phyloP scores from a whole-genome alignment of 352 stramenopile species.

The Pythium rhizo-oryzae region DNA sequence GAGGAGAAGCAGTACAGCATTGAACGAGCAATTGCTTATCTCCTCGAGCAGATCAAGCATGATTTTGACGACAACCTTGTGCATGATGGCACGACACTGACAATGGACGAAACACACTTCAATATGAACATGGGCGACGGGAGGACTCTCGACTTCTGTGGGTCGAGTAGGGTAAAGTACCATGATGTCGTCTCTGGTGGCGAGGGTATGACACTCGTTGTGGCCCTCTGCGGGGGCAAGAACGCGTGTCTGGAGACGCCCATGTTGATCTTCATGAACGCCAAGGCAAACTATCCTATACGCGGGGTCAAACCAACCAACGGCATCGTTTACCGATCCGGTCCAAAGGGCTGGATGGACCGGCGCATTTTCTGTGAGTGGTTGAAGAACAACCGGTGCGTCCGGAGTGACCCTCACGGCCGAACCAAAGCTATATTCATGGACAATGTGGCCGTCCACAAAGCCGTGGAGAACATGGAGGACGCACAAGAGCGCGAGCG shows the following conservation, averaged over 20 bases:
- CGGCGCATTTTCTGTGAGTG: slow-evolving; percentile 28
- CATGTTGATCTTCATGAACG: slow-evolving; percentile 36
- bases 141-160: slow-evolving; percentile 24
- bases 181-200: slow-evolving; percentile 22
- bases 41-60: no score
- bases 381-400: no score
- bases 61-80: no score
- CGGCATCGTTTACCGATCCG: slow-evolving; percentile 26
- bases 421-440: neutral
- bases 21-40: no score
- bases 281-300: slow-evolving; percentile 28
- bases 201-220: slow-evolving; percentile 9
- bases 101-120: no score
- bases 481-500: neutral
- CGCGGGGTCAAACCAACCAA: slow-evolving; percentile 2
- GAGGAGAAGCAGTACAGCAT: no score
- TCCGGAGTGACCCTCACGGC: slow-evolving; percentile 16
- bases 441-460: slow-evolving; percentile 7
- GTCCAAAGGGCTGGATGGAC: slow-evolving; percentile 31
- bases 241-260: neutral
- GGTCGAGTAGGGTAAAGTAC: neutral
- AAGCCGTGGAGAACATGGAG: neutral
- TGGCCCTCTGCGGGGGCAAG: neutral
- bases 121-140: no score
- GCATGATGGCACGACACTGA: no score